phyloP scores from a whole-genome alignment of 306 rosid genomes.

The Dryas alaskensis region DNA sequence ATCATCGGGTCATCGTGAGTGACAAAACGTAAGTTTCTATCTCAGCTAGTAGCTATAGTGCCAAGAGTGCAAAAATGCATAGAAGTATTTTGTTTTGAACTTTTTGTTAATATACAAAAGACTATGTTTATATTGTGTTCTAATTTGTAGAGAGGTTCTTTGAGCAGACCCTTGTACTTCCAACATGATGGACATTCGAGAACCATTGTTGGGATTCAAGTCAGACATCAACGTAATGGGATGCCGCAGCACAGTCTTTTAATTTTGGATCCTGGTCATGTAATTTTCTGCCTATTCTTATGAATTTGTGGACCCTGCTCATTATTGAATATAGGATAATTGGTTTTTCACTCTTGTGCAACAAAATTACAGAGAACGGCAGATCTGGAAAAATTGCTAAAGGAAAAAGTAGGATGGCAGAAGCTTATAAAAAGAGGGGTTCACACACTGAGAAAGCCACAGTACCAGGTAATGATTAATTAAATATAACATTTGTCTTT shows the following conservation, averaged over 20 bases:
- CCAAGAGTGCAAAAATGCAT: background rate
- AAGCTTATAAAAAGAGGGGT: slow-evolving; percentile 61
- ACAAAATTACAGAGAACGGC: slow-evolving; percentile 47
- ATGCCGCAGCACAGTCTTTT: slow-evolving; percentile 51
- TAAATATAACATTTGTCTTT: slow-evolving; percentile 5
- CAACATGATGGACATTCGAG: slow-evolving; percentile 93
- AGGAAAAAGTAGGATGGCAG: slow-evolving; percentile 65
- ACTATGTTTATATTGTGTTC: slow-evolving; percentile 25
- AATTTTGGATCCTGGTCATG: slow-evolving; percentile 75
- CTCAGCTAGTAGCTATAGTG: background rate
- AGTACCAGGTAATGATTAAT: slow-evolving; percentile 60
- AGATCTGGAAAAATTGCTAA: slow-evolving; percentile 56
- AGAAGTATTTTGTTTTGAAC: slow-evolving; percentile 5
- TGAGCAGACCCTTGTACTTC: slow-evolving; percentile 74
- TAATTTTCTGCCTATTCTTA: slow-evolving; percentile 33
- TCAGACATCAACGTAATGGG: slow-evolving; percentile 40
- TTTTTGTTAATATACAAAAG: background rate
- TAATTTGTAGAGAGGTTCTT: slow-evolving; percentile 29
- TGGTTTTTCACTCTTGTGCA: slow-evolving; percentile 23
- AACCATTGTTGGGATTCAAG: slow-evolving; percentile 80
- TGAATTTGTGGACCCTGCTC: background rate
- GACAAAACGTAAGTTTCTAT: slow-evolving; percentile 57
- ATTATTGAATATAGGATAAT: background rate
- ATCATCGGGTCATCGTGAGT: slow-evolving; percentile 40
- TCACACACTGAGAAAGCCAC: slow-evolving; percentile 70